These are phyloP conservation scores for Pittosporum tobira DNA, from an alignment of 129 eudicot genomes.

Conservation along the genomic window DNA sequence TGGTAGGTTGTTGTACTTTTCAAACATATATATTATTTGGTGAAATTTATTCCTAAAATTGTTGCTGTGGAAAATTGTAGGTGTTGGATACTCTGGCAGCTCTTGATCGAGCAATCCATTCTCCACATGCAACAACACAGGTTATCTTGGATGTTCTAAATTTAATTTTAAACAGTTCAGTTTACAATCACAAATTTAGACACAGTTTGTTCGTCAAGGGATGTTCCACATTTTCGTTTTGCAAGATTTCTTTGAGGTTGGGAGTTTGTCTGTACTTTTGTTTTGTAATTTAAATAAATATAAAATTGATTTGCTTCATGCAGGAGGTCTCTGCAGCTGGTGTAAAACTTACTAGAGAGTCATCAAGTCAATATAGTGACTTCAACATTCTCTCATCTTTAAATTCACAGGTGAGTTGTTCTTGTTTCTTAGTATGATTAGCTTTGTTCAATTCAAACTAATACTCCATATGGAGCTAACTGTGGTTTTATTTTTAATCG, in stretches of 20 bases:
- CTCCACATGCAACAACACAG: conserved; percentile 99
- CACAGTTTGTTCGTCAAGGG: too few species aligned
- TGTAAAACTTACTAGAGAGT: conserved; percentile 73
- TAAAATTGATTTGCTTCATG: not conserved
- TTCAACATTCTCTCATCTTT: conserved; percentile 85
- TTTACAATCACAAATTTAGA: too few species aligned
- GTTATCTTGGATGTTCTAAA: conserved; percentile 21
- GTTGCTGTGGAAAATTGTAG: conserved; percentile 27
- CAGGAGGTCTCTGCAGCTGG: conserved; percentile 84
- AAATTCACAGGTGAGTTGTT: conserved; percentile 68
- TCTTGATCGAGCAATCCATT: conserved; percentile 87
- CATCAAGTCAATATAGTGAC: conserved; percentile 85
- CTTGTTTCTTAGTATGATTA: not conserved
- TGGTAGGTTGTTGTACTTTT: conserved; percentile 46
- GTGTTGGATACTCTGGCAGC: conserved; percentile 97
- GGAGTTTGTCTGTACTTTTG: not conserved
- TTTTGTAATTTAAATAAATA: not conserved
- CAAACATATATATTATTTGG: not conserved
- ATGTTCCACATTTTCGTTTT: too few species aligned
- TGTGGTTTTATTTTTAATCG: conserved; percentile 11
- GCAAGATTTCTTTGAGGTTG: not conserved
- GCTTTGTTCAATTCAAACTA: not conserved
- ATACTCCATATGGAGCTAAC: conserved; percentile 13
- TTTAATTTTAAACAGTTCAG: too few species aligned
- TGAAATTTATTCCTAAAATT: not conserved